Percentiles rank a stretch among this genome's conserved stretches.
These are phyloP conservation scores for Oemleria cerasiformis DNA, from an alignment of 306 rosid genomes.

Conservation along the genomic window DNA sequence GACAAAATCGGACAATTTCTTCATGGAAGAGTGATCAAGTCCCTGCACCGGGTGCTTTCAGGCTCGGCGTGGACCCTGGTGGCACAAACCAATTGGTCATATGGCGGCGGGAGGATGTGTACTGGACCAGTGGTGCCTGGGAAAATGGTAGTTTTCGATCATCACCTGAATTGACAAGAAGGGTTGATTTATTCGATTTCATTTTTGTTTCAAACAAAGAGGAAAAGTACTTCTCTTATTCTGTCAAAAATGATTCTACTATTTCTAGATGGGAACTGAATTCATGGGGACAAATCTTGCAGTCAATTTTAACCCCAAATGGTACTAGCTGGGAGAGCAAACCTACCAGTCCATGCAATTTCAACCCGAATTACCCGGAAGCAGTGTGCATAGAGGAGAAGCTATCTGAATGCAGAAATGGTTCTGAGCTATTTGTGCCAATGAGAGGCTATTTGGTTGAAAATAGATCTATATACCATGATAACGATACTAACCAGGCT, in stretches of 20 bases:
- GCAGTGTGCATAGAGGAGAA: constrained; percentile 21
- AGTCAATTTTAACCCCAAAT: neutral
- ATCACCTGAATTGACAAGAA: constrained; percentile 17
- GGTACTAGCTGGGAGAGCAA: constrained; percentile 16
- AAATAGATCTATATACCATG: neutral
- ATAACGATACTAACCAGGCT: constrained; percentile 6
- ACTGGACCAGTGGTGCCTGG: constrained; percentile 31
- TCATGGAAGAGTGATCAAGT: constrained; percentile 30
- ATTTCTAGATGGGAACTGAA: constrained; percentile 25
- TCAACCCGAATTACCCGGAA: neutral
- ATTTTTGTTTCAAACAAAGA: constrained; percentile 28
- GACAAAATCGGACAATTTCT: constrained; percentile 18
- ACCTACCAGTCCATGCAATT: constrained; percentile 10
- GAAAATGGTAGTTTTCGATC: constrained; percentile 4
- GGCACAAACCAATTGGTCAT: constrained; percentile 14
- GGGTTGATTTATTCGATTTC: constrained; percentile 20
- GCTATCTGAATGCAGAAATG: constrained; percentile 18
- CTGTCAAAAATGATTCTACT: constrained; percentile 8
- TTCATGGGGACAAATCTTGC: constrained; percentile 22
- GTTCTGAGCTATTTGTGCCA: constrained; percentile 20
- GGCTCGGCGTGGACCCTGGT: constrained; percentile 28
- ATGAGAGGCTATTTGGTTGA: constrained; percentile 13
- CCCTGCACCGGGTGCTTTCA: constrained; percentile 24
- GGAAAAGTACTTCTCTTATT: constrained; percentile 24
- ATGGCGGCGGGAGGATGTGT: constrained; percentile 23